Conservation (phyloP, 2,329 filamentous ascomycete genomes). For the Colletotrichum abscissum region DNA sequence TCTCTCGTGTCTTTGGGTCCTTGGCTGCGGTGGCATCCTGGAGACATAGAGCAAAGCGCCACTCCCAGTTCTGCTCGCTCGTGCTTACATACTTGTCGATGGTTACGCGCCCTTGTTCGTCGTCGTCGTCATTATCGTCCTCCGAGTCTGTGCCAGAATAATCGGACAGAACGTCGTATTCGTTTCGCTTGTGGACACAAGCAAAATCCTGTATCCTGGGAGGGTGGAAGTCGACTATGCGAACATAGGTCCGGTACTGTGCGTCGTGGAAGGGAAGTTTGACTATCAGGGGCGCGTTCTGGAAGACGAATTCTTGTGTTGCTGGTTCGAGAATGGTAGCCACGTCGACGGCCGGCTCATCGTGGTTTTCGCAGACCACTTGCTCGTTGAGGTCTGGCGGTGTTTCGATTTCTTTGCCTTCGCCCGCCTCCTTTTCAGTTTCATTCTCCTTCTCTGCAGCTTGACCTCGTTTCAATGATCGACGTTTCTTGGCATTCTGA, state of each 20-base stretch:
- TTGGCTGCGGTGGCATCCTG: slow-evolving; percentile 69
- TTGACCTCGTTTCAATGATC: slow-evolving; percentile 16
- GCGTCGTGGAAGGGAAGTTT: slow-evolving; percentile 79
- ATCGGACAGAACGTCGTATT: slow-evolving; percentile 64
- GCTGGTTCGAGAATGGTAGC: slow-evolving; percentile 52
- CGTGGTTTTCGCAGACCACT: slow-evolving; percentile 60
- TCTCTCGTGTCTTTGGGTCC: slow-evolving; percentile 47
- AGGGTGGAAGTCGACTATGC: slow-evolving; percentile 87
- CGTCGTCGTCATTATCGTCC: slow-evolving; percentile 44
- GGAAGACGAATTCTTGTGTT: slow-evolving; percentile 55
- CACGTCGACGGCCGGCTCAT: slow-evolving; percentile 49
- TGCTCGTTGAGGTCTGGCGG: slow-evolving; percentile 44
- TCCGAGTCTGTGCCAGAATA: slow-evolving; percentile 44
- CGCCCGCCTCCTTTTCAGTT: slow-evolving; percentile 37
- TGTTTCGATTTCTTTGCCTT: slow-evolving; percentile 41
- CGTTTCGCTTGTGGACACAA: slow-evolving; percentile 53
- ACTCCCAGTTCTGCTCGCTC: slow-evolving; percentile 72
- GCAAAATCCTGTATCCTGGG: slow-evolving; percentile 78
- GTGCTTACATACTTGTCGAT: slow-evolving; percentile 39
- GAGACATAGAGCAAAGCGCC: slow-evolving; percentile 83
- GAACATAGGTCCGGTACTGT: slow-evolving; percentile 75
- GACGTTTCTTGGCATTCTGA: slow-evolving; percentile 41
- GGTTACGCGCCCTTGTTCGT: slow-evolving; percentile 37
- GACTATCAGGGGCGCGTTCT: slow-evolving; percentile 49
- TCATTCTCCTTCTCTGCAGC: slow-evolving; percentile 25